A percentile compares a stretch with the other conserved stretches of the same genome.
phyloP scores from a whole-genome alignment of 2,329 filamentous ascomycete genomes.

The Catunica adiposa region DNA sequence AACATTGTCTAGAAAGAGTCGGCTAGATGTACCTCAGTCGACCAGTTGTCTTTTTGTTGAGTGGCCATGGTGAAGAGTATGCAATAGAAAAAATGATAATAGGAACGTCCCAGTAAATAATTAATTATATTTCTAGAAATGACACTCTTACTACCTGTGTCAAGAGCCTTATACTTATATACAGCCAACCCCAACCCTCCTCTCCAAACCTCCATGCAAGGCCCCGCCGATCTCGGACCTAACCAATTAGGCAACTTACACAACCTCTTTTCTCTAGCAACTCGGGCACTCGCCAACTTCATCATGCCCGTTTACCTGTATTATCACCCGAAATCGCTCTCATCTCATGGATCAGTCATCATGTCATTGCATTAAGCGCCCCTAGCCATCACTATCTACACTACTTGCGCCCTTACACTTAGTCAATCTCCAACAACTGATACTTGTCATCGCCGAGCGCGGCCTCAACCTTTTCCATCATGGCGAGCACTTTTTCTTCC shows the following conservation, averaged over 20 bases:
- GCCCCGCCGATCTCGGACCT: constrained; percentile 16
- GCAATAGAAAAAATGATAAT: background rate
- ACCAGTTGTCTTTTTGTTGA: constrained; percentile 23
- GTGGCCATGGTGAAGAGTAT: background rate
- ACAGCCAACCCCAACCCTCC: background rate
- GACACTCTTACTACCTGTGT: background rate
- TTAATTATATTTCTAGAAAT: too few species aligned
- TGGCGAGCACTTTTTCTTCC: constrained; percentile 72
- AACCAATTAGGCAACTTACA: constrained; percentile 7
- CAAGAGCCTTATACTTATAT: background rate
- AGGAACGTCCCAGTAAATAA: too few species aligned
- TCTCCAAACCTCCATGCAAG: background rate
- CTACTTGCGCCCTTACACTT: constrained; percentile 5
- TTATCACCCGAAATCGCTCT: too few species aligned
- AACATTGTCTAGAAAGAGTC: background rate
- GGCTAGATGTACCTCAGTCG: constrained; percentile 22
- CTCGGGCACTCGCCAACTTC: background rate
- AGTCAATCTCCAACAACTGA: constrained; percentile 32
- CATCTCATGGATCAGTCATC: too few species aligned
- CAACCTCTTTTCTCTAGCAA: background rate
- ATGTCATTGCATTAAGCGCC: background rate
- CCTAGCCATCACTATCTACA: background rate
- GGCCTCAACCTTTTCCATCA: constrained; percentile 65
- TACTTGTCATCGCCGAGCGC: constrained; percentile 46
- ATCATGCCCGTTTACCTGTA: background rate